Evolutionary conservation across 306 rosid genomes (phyloP).

Genomic region (Inga oerstediana): DNA sequence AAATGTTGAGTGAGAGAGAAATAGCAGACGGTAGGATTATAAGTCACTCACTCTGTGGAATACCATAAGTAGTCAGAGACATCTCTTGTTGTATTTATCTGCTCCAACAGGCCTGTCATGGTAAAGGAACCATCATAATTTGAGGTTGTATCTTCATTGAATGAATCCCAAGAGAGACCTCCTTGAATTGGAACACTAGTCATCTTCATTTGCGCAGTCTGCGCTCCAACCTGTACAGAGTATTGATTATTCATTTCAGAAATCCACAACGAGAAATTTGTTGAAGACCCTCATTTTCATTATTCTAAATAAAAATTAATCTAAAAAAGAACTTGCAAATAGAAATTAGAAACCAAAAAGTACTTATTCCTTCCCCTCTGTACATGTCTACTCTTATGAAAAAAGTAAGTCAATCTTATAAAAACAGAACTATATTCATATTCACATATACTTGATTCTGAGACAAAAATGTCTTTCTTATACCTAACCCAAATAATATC

Average conservation of each 20-base stretch:
- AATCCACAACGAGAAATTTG: not conserved
- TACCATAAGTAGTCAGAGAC: constrained; percentile 94
- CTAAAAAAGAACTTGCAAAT: constrained; percentile 3
- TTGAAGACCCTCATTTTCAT: constrained; percentile 14
- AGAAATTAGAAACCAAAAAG: constrained; percentile 1
- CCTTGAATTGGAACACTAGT: constrained; percentile 82
- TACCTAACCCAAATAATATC: not conserved
- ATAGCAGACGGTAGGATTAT: not conserved
- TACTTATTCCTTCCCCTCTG: not conserved
- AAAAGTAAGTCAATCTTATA: not conserved
- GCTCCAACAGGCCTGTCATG: constrained; percentile 79
- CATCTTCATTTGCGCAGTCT: constrained; percentile 88
- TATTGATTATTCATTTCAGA: constrained; percentile 16
- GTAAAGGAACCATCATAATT: constrained; percentile 75
- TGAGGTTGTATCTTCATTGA: constrained; percentile 75
- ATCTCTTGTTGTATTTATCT: constrained; percentile 93
- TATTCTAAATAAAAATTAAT: not conserved
- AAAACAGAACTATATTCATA: not conserved
- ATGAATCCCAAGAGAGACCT: constrained; percentile 84
- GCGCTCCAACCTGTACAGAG: constrained; percentile 75
- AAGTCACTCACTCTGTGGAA: constrained; percentile 88
- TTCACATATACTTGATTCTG: not conserved
- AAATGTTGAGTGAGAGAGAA: not conserved
- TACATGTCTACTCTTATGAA: not conserved
- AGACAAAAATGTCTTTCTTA: not conserved